These are phyloP conservation scores for Penicillium goetzii DNA, from an alignment of 495 filamentous ascomycete genomes.

Conservation along the genomic window DNA sequence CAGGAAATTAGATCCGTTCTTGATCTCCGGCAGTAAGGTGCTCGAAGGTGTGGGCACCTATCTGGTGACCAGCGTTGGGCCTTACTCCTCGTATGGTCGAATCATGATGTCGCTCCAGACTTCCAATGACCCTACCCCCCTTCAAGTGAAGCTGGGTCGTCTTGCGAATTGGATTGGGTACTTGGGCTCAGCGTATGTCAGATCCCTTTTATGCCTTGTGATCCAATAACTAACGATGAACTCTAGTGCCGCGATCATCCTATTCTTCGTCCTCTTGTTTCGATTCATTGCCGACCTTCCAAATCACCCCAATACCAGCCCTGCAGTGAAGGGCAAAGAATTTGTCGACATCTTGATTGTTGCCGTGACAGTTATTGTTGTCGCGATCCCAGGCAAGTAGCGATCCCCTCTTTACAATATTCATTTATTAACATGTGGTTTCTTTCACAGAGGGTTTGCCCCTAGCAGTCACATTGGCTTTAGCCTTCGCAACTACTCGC, in stretches of 20 bases:
- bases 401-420: neutral
- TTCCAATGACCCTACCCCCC: constrained; percentile 63
- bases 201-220: neutral
- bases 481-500: constrained; percentile 69
- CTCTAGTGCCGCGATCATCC: constrained; percentile 58
- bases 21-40: constrained; percentile 67
- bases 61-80: constrained; percentile 64
- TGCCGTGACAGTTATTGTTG: constrained; percentile 71
- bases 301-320: constrained; percentile 43
- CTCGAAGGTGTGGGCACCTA: constrained; percentile 68
- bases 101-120: constrained; percentile 66
- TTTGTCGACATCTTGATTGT: constrained; percentile 72
- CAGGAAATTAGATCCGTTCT: constrained; percentile 65
- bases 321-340: constrained; percentile 62
- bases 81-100: constrained; percentile 66
- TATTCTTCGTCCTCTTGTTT: constrained; percentile 66
- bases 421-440: constrained; percentile 18
- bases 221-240: constrained; percentile 32
- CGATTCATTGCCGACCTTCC: constrained; percentile 60
- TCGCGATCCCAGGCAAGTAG: constrained; percentile 62
- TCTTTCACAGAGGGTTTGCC: constrained; percentile 59
- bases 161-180: constrained; percentile 69
- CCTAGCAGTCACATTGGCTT: constrained; percentile 67
- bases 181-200: constrained; percentile 49
- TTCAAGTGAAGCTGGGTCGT: constrained; percentile 64